phyloP scores from a whole-genome alignment of 2,329 filamentous ascomycete species.

The Biscogniauxia mediterranea region DNA sequence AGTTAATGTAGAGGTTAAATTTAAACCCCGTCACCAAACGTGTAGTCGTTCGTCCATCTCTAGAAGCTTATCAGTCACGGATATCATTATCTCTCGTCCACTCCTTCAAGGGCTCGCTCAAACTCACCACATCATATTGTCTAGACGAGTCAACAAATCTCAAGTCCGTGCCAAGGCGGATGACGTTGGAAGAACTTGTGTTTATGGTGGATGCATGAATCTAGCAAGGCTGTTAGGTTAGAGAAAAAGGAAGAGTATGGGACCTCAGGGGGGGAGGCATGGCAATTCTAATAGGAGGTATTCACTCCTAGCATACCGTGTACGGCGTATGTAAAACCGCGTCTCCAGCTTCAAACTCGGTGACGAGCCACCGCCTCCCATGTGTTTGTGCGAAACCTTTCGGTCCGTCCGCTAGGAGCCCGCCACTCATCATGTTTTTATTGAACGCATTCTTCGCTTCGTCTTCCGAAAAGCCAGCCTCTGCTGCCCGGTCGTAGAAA shows the following conservation, averaged over 20 bases:
- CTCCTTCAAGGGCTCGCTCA: neutral
- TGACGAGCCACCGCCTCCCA: constrained; percentile 35
- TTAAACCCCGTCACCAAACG: constrained; percentile 30
- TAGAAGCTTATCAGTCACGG: constrained; percentile 7
- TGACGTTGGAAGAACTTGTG: constrained; percentile 48
- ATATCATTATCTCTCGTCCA: neutral
- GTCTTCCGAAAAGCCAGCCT: constrained; percentile 49
- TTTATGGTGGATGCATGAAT: constrained; percentile 59
- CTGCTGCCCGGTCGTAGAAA: constrained; percentile 48
- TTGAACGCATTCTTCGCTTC: constrained; percentile 54
- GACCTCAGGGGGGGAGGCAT: neutral
- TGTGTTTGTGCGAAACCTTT: constrained; percentile 33
- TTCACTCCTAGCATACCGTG: constrained; percentile 23
- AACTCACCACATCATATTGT: constrained; percentile 47
- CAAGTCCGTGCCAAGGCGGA: constrained; percentile 55
- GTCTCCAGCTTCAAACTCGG: constrained; percentile 40
- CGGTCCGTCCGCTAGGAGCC: constrained; percentile 51
- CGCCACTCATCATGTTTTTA: constrained; percentile 57
- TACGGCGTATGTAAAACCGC: constrained; percentile 40
- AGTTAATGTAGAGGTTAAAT: neutral
- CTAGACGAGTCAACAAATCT: constrained; percentile 52
- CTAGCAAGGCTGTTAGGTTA: constrained; percentile 29
- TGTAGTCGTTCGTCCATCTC: constrained; percentile 41
- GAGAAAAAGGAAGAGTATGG: neutral
- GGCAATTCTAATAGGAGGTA: neutral